Base-by-base conservation (phyloP, 805 yeast species). In the Cyberlindnera euphorbiiphila region DNA sequence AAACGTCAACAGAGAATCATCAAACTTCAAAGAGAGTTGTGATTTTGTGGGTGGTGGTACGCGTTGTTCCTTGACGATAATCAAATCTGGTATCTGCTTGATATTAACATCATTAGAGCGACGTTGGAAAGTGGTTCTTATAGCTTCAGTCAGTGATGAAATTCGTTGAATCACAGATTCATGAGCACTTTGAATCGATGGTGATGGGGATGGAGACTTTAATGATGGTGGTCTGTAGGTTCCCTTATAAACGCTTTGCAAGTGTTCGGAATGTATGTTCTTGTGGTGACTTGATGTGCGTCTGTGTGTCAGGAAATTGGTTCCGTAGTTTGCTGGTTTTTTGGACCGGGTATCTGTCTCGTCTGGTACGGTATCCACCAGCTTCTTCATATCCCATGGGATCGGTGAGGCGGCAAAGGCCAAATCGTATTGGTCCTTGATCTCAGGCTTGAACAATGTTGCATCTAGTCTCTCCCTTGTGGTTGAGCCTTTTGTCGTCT, bases 191-290 rank as follows among this genome's bases (percentile, higher is more conserved):
- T 25, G 27, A 22, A 9, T 22, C 19, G 34, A 8, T 23, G 63
- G 13, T 36, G 47, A 22, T 46, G 53, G 43, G 45, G 59, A 39
- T 51, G 58, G 21, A 45, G 51, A 25, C 50, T 34, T 45, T 3
- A 55, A 39, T 15, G 52, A 45, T 6, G 69, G 64, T n/a, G 65
- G 53, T 27, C 47, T 49, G 34, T 62, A 62, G 20, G 64, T 54
- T 6, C 68, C 67, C 26, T 56, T 56, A 42, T 57, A 61, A 13
- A 66, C 50, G 34, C 52, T 47, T 37, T 57, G 55, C 23, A 65
- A 37, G 44, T 58, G 62, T 25, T 54, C 54, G 2, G 42, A 30
- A 17, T 39, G 42, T 23, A 39, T 33, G 33, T 39, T 39, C 21
- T 21, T 32, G 21, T 13, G 9, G 35, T 25, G 28, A 6, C 9